Evolutionary conservation across 116 monocot genomes (phyloP), one percentile per base, ranked within the genome.

Genomic region (Posidonia oceanica): DNA sequence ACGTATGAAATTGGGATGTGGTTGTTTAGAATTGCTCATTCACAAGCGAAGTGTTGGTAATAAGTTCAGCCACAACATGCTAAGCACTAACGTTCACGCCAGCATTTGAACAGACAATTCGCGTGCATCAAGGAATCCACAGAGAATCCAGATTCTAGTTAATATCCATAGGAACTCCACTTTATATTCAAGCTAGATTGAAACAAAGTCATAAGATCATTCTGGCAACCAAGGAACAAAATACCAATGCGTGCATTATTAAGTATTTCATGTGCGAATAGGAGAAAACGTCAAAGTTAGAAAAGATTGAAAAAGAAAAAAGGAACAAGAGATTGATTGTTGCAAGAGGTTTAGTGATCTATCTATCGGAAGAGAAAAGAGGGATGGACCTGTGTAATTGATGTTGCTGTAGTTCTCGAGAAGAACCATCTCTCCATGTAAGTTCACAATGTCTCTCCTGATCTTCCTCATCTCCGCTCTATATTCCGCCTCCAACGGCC

Each of bases 371-470:
- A 29, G 29, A 29, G 48, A 42, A 48, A 10, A 12, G 48, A 48
- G 12, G 48, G 48, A 48, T 48, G 10, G 41, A 89, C 97, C 97
- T 80, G 92, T 98, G 82, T 98, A 98, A 71, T 98, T 98, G 69
- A 98, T 57, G 79, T 76, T 86, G 84, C 93, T 98, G 77, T 98
- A 98, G 68, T 98, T 98, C 59, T 74, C 84, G 14, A 98, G 81
- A 2, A 98, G 78, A 73, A 93, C 98, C 98, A 98, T 98, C 78
- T 98, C 98, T 1, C 98, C 98, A 65, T 93, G 93, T 42, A 98
- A 73, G 54, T 92, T 79, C 18, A 98, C 93, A 61, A 93, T 80
- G 41, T 87, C 82, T 61, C 81, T 92, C 54, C 81, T 61, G 68
- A 88, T 80, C 77, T 59, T 75, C 53, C 40, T 69, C 77, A 88